Evolutionary conservation across 768 basidiomycete genomes (phyloP).

Genomic region (Boletus sp.): DNA sequence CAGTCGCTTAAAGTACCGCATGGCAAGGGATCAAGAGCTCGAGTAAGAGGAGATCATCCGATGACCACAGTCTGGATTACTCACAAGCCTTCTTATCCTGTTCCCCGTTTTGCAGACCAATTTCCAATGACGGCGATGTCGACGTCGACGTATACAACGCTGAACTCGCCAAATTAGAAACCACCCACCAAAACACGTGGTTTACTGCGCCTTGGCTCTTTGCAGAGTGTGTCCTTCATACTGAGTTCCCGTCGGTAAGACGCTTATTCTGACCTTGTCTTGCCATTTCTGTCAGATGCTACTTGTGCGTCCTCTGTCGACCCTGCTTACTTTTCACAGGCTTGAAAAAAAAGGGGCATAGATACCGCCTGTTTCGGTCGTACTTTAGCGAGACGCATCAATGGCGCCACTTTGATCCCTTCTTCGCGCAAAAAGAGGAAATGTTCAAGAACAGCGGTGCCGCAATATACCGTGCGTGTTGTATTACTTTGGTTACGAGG

Average conservation of each 20-base stretch:
- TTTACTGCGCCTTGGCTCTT: constrained; percentile 94
- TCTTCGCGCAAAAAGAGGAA: constrained; percentile 70
- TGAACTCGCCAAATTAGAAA: constrained; percentile 54
- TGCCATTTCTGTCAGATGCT: constrained; percentile 48
- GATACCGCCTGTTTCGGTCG: constrained; percentile 80
- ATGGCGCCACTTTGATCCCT: constrained; percentile 83
- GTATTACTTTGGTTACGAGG: neutral
- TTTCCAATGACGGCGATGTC: constrained; percentile 75
- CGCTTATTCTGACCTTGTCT: neutral
- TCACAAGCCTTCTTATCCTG: neutral
- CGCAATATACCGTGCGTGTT: constrained; percentile 70
- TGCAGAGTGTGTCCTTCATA: constrained; percentile 65
- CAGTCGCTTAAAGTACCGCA: constrained; percentile 81
- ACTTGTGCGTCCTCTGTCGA: constrained; percentile 48
- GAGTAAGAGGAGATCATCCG: constrained; percentile 43
- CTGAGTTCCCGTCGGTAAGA: neutral
- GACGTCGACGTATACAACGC: constrained; percentile 71
- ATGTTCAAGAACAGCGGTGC: constrained; percentile 76
- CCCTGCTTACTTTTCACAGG: neutral
- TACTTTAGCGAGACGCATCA: constrained; percentile 62
- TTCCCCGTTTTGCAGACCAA: constrained; percentile 41
- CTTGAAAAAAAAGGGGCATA: constrained; percentile 26
- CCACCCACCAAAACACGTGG: constrained; percentile 65
- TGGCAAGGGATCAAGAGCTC: constrained; percentile 71
- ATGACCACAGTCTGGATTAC: neutral